phyloP scores from a whole-genome alignment of 1,139 yeast species.

The Geotrichum candidum region DNA sequence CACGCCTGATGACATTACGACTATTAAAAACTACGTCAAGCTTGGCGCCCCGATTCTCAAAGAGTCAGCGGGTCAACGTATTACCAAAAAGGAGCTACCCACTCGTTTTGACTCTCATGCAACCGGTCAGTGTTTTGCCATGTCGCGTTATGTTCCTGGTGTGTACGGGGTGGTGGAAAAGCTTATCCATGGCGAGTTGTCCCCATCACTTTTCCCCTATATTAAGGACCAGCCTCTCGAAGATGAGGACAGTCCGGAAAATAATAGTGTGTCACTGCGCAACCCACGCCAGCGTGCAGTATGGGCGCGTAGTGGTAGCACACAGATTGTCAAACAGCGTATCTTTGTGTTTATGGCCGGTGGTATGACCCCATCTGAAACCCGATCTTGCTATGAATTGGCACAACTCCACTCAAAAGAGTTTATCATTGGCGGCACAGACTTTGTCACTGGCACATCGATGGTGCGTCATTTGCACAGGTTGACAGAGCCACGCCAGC shows the following conservation, averaged over 20 bases:
- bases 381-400: slow-evolving; percentile 69
- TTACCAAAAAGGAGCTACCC: slow-evolving; percentile 17
- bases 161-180: slow-evolving; percentile 52
- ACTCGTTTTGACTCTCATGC: slow-evolving; percentile 52
- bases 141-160: slow-evolving; percentile 74
- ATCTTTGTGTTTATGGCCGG: slow-evolving; percentile 82
- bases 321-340: slow-evolving; percentile 55
- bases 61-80: slow-evolving; percentile 34
- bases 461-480: slow-evolving; percentile 38
- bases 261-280: slow-evolving; percentile 45
- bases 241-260: slow-evolving; percentile 46
- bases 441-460: slow-evolving; percentile 57
- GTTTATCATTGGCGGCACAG: slow-evolving; percentile 78
- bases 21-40: slow-evolving; percentile 59
- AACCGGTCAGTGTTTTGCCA: slow-evolving; percentile 62
- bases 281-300: slow-evolving; percentile 74
- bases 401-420: slow-evolving; percentile 48
- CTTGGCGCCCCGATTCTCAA: slow-evolving; percentile 68
- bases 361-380: slow-evolving; percentile 80
- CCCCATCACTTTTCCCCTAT: slow-evolving; percentile 61
- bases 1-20: slow-evolving; percentile 50
- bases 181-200: slow-evolving; percentile 46
- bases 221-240: slow-evolving; percentile 66
- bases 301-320: slow-evolving; percentile 59
- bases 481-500: slow-evolving; percentile 19